A percentile compares a stretch with the other conserved stretches of the same genome.
Conservation (phyloP, 352 stramenopile genomes). For the Peronospora belbahrii region DNA sequence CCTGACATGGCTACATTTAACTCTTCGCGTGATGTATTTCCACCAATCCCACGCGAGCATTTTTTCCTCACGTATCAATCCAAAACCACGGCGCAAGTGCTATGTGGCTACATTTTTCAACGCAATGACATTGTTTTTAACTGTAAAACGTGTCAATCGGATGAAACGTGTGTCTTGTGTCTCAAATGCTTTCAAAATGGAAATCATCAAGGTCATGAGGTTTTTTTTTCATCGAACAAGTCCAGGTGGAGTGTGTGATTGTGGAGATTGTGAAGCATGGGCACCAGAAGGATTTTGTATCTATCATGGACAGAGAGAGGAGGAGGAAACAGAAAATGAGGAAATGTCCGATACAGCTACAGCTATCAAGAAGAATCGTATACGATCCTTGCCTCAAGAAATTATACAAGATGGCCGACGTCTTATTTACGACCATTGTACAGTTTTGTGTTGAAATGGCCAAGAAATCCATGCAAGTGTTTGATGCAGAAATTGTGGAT, state of each 20-base stretch:
- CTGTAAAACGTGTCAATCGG: conserved; percentile 95
- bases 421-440: conserved; percentile 67
- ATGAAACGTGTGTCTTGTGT: conserved; percentile 96
- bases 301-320: conserved; percentile 63
- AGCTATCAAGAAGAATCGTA: conserved; percentile 16
- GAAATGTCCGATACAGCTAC: not conserved
- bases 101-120: conserved; percentile 96
- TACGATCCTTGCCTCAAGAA: conserved; percentile 23
- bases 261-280: conserved; percentile 97
- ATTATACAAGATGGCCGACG: conserved; percentile 49
- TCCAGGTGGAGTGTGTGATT: conserved; percentile 94
- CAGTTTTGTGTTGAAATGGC: conserved; percentile 68
- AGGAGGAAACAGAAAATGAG: too few species aligned
- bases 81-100: conserved; percentile 38
- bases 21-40: too few species aligned
- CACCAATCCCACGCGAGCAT: conserved; percentile 30
- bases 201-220: conserved; percentile 93
- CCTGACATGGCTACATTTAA: conserved; percentile 4
- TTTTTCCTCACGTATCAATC: conserved; percentile 55
- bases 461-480: conserved; percentile 57
- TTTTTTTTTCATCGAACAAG: conserved; percentile 79
- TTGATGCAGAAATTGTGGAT: conserved; percentile 57
- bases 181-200: conserved; percentile 92
- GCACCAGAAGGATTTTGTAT: conserved; percentile 90
- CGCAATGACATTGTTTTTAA: conserved; percentile 98